These are phyloP conservation scores for Trichoderma sp. DNA, from an alignment of 2,329 filamentous ascomycete species.

Conservation along the genomic window DNA sequence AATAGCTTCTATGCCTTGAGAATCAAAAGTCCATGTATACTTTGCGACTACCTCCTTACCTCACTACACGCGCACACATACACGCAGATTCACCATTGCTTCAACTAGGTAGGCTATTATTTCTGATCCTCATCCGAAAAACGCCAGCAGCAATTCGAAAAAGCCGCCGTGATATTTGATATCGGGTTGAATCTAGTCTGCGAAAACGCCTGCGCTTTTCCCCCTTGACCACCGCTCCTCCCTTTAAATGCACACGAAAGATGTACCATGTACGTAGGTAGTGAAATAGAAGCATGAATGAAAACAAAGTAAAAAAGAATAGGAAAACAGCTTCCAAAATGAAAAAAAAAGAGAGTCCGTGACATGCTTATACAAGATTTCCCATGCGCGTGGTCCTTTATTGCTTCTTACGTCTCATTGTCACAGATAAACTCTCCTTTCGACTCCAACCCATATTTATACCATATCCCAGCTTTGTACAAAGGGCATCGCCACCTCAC, in stretches of 20 bases:
- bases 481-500: background rate
- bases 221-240: constrained; percentile 31
- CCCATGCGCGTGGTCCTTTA: constrained; percentile 29
- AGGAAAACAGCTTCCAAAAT: constrained; percentile 27
- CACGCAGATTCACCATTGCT: background rate
- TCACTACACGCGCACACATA: too few species aligned
- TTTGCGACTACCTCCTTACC: background rate
- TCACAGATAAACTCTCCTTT: constrained; percentile 13
- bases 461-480: constrained; percentile 10
- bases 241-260: constrained; percentile 36
- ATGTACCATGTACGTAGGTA: background rate
- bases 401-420: constrained; percentile 24
- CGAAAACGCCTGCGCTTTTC: constrained; percentile 38
- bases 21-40: constrained; percentile 15
- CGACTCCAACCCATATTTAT: constrained; percentile 14
- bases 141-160: background rate
- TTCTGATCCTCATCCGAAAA: constrained; percentile 22
- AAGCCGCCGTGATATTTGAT: constrained; percentile 18
- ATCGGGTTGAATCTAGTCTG: constrained; percentile 31
- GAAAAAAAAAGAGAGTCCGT: constrained; percentile 29
- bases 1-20: background rate
- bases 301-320: constrained; percentile 24
- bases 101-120: background rate
- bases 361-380: constrained; percentile 37
- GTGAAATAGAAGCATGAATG: constrained; percentile 23